Evolutionary conservation across 352 stramenopile species (phyloP).

Genomic region (Globisporangium lucens): DNA sequence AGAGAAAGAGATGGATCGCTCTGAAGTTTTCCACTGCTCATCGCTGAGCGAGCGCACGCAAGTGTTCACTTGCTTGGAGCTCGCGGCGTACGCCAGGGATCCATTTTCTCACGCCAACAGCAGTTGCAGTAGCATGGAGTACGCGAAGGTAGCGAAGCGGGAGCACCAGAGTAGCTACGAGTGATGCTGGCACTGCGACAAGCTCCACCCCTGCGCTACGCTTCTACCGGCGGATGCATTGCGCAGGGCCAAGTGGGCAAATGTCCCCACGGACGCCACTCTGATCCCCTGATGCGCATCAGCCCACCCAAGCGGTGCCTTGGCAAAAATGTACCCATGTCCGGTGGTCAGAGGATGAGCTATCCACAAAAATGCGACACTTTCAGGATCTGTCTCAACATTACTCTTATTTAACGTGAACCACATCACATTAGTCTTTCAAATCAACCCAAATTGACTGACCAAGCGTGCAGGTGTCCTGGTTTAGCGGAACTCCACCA

Average conservation of each 20-base stretch:
- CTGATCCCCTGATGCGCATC: not conserved
- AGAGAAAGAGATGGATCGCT: not conserved
- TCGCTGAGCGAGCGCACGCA: not conserved
- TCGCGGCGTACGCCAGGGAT: not conserved
- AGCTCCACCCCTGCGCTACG: not conserved
- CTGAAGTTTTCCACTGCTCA: not conserved
- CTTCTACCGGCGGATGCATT: not conserved
- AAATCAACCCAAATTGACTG: not conserved
- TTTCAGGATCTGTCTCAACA: not conserved
- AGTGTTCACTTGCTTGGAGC: not conserved
- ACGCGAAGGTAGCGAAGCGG: not conserved
- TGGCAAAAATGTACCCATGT: constrained; percentile 14
- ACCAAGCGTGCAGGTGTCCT: not conserved
- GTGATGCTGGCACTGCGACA: not conserved
- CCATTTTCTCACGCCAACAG: not conserved
- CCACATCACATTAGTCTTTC: not conserved
- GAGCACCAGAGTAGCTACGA: not conserved
- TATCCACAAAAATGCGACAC: constrained; percentile 10
- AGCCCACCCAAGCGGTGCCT: not conserved
- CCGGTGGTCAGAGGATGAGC: not conserved
- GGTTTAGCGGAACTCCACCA: not conserved
- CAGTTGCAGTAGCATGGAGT: not conserved
- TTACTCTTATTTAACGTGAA: not conserved
- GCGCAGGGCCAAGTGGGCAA: not conserved
- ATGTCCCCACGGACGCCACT: constrained; percentile 3